phyloP scores from a whole-genome alignment of 495 filamentous ascomycete genomes.

The Extremus antarcticus region DNA sequence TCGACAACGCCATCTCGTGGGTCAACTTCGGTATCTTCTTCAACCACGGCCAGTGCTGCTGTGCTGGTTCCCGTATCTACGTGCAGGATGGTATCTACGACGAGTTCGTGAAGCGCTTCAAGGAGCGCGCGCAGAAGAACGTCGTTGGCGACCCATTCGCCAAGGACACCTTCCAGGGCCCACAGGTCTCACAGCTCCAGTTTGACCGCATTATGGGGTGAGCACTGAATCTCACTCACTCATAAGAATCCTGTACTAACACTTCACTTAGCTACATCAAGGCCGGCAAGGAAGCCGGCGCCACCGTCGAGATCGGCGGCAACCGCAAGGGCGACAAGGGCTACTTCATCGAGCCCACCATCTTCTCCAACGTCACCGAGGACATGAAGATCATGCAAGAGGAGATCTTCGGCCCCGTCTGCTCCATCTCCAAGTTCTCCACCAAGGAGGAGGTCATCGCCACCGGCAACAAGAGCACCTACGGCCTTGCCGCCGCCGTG shows the following conservation, averaged over 20 bases:
- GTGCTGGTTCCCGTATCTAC: conserved; percentile 88
- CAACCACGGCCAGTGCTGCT: conserved; percentile 99
- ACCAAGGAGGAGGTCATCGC: conserved; percentile 74
- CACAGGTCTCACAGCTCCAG: conserved; percentile 88
- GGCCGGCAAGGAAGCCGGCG: conserved; percentile 75
- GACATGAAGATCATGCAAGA: conserved; percentile 99
- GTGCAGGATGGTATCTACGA: conserved; percentile 95
- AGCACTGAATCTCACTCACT: conserved; percentile 7
- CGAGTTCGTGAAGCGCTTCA: conserved; percentile 82
- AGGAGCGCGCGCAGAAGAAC: conserved; percentile 71
- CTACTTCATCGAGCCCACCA: conserved; percentile 96
- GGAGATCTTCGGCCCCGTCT: conserved; percentile 96
- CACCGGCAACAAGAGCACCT: conserved; percentile 70
- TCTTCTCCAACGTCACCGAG: conserved; percentile 78
- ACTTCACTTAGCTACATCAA: conserved; percentile 60
- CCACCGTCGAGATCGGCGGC: conserved; percentile 75
- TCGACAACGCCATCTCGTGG: conserved; percentile 94
- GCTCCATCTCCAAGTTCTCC: conserved; percentile 88
- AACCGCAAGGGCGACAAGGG: conserved; percentile 80
- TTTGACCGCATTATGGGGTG: conserved; percentile 92
- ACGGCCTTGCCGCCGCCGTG: conserved; percentile 82
- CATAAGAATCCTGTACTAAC: conserved; percentile 5
- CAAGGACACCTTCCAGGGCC: conserved; percentile 86
- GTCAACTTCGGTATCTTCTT: conserved; percentile 98
- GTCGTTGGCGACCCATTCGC: conserved; percentile 88